phyloP scores from a whole-genome alignment of 1,139 yeast genomes.

The Diutina mesorugosa region DNA sequence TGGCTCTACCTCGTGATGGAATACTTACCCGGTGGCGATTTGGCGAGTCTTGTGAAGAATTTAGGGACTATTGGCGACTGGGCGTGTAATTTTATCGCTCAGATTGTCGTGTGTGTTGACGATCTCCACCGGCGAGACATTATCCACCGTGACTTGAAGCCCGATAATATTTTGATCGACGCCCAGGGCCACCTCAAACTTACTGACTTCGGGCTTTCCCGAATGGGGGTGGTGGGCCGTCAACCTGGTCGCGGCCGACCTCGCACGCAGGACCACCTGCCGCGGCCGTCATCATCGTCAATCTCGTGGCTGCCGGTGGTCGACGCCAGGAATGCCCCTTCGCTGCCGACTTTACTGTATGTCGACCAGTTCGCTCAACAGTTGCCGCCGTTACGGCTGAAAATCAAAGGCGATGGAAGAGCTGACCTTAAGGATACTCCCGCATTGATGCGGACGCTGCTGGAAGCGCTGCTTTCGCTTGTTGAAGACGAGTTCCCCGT shows the following conservation, averaged over 20 bases:
- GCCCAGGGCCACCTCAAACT: conserved; percentile 77
- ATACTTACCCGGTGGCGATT: conserved; percentile 90
- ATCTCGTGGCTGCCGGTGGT: not conserved
- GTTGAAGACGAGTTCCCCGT: conserved; percentile 30
- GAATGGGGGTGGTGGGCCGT: conserved; percentile 82
- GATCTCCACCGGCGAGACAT: conserved; percentile 83
- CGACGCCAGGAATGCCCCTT: not conserved
- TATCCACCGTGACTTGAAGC: conserved; percentile 89
- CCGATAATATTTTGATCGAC: conserved; percentile 86
- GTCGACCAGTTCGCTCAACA: not conserved
- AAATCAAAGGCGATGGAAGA: not conserved
- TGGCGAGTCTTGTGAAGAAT: conserved; percentile 74
- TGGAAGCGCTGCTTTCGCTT: conserved; percentile 43
- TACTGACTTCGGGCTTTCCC: conserved; percentile 88
- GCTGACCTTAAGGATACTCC: not conserved
- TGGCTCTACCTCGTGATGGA: conserved; percentile 92
- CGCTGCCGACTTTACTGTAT: not conserved
- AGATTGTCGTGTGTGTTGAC: conserved; percentile 80
- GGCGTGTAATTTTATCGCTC: conserved; percentile 82
- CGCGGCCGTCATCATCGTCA: not conserved
- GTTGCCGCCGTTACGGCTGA: not conserved
- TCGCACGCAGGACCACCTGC: not conserved
- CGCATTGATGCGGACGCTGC: conserved; percentile 33
- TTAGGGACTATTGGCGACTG: conserved; percentile 78
- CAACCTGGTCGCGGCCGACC: conserved; percentile 19